Evolutionary conservation across 2,329 filamentous ascomycete genomes (phyloP).

Genomic region (Aspergillus sp.): DNA sequence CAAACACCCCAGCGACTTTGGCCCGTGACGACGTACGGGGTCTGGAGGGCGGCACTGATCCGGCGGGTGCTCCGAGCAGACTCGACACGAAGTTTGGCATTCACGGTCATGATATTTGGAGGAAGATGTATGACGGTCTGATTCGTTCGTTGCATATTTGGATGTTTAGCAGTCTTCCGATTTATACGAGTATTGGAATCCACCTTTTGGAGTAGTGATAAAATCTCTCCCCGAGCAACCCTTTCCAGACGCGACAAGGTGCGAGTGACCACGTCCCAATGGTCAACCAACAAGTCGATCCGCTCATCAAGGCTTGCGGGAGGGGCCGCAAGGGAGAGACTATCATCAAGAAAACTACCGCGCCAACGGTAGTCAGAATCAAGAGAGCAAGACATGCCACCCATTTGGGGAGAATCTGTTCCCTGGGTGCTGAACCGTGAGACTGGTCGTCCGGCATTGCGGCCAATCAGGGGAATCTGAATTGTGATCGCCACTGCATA

Average conservation of each 20-base stretch:
- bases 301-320: constrained; percentile 46
- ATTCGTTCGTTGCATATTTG: constrained; percentile 42
- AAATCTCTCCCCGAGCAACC: constrained; percentile 45
- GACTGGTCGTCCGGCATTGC: constrained; percentile 25
- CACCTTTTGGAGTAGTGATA: constrained; percentile 42
- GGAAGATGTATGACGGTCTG: constrained; percentile 44
- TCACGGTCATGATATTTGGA: constrained; percentile 39
- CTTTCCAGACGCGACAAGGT: constrained; percentile 48
- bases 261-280: constrained; percentile 53
- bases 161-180: constrained; percentile 38
- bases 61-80: constrained; percentile 42
- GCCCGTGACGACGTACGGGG: constrained; percentile 49
- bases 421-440: constrained; percentile 29
- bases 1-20: constrained; percentile 54
- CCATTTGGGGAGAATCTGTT: constrained; percentile 23
- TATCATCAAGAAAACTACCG: constrained; percentile 30
- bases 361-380: constrained; percentile 36
- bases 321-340: constrained; percentile 38
- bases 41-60: constrained; percentile 47
- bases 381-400: constrained; percentile 31
- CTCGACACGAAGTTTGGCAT: constrained; percentile 40
- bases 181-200: constrained; percentile 34
- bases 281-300: constrained; percentile 48
- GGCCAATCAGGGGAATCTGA: constrained; percentile 41
- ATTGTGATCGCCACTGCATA: constrained; percentile 52